Evolutionary conservation across 352 stramenopile genomes (phyloP), one percentile per base, ranked within the genome.

Genomic region (Globisporangium paddicum): DNA sequence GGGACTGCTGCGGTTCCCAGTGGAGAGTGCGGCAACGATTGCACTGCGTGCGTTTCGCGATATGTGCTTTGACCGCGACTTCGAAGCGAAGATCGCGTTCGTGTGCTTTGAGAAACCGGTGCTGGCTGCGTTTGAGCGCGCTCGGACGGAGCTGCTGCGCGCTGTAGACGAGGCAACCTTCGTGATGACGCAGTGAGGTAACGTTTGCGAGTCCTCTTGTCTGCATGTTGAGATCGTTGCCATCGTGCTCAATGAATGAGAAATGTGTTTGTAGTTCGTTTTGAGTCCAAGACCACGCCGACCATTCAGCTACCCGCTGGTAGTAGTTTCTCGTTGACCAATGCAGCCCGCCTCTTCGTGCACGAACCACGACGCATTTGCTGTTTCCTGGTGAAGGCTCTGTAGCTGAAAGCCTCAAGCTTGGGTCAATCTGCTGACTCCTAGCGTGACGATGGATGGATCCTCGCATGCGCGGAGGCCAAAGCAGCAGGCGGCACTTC

Each of bases 41-140:
- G 72, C 79, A 21, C 34, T 87, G 28, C 60, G 56, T 5, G 72
- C 65, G 4, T 58, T 88, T 21, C 71, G 68, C 2, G 79, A 87
- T 41, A 26, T 72, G 37, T 69, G 87, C n/a, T 67, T 68, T 11
- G 58, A 67, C 1, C 55, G 59, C 37, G 21, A 58, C 8, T 90
- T 78, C 64, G 55, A 45, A 3, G 60, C 73, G 48, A 81, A 64
- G 14, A 56, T 90, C 14, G 67, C 54, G 16, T 84, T 88, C 46
- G 76, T 86, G 7, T 88, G 76, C 54, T 56, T 86, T 23, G 77
- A 88, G 28, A 63, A 62, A n/a, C 37, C 55, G 0, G 66, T 74
- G 0, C 70, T 68, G 11, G n/a, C 52, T 3, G 51, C 76, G 14
- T 88, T 90, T 34, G 47, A 41, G n/a, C 28, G 28, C 10, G 28